Evolutionary conservation across 2,329 filamentous ascomycete species (phyloP).

Genomic region (Penicillium sp.): DNA sequence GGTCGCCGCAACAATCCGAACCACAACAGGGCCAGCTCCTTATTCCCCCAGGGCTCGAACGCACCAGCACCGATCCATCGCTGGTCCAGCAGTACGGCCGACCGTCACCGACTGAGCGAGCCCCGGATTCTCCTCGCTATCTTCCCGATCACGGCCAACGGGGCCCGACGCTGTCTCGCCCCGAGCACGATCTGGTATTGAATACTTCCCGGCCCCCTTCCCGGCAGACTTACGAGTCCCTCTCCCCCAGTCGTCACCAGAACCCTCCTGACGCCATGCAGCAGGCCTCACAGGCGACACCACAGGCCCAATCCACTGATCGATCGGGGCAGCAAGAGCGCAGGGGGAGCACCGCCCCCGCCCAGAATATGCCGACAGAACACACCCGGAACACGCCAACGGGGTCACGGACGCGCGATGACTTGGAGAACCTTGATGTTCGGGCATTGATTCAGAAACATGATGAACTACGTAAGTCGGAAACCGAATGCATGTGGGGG

Average conservation of each 20-base stretch:
- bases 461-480: constrained; percentile 47
- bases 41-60: constrained; percentile 17
- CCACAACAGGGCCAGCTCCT: constrained; percentile 15
- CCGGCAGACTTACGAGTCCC: constrained; percentile 21
- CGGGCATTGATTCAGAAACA: constrained; percentile 44
- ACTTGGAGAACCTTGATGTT: constrained; percentile 45
- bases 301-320: constrained; percentile 7
- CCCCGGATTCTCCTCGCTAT: constrained; percentile 12
- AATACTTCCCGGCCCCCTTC: constrained; percentile 21
- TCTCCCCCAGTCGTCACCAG: constrained; percentile 15
- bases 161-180: constrained; percentile 14
- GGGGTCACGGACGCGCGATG: constrained; percentile 37
- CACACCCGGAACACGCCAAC: constrained; percentile 45
- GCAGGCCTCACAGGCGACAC: constrained; percentile 18
- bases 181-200: constrained; percentile 23
- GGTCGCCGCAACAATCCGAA: constrained; percentile 21
- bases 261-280: constrained; percentile 27
- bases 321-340: constrained; percentile 9
- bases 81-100: constrained; percentile 23
- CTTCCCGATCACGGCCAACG: constrained; percentile 8
- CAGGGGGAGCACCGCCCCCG: constrained; percentile 22
- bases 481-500: neutral
- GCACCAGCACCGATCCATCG: constrained; percentile 30
- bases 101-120: constrained; percentile 23
- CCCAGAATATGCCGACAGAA: constrained; percentile 32